Evolutionary conservation across 2,329 filamentous ascomycete genomes (phyloP), one percentile per base, ranked within the genome.

Genomic region (Aspergillus niger): DNA sequence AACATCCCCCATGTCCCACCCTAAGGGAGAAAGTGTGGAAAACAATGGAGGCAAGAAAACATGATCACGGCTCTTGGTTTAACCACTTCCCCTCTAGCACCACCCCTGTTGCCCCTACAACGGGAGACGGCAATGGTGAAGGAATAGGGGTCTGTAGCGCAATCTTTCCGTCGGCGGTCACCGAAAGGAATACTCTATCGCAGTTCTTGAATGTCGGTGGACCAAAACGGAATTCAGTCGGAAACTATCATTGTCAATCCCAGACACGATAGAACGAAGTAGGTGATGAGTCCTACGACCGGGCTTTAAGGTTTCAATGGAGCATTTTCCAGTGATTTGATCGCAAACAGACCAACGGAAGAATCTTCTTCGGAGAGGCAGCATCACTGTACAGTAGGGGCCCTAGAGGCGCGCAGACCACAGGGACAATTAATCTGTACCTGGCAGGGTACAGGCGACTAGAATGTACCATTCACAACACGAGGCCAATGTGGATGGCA

Each of bases 151-250:
- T 44, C 51, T 58, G 55, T 61, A 61, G 61, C 41, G 55, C 55
- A 32, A 50, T 51, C 32, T 38, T 61, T 50, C 56, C 54, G 52
- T 41, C 53, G 20, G 43, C 26, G 36, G 47, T 55, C 55, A 57
- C 44, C 38, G 50, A 55, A 13, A 36, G 56, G 48, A 30, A 11
- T 48, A 62, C 58, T 65, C 54, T 54, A 67, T 61, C 59, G 56
- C 48, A 36, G 55, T 51, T 24, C 44, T 48, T 52, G 61, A 59
- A 58, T 59, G 60, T 67, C 61, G 63, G 65, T 63, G 63, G 63
- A 58, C 62, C 62, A 57, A 56, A 62, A 52, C 38, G 52, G 62
- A 47, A 22, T 47, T 41, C 32, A 51, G 17, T 28, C 44, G 32
- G 43, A 43, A 5, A 55, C 48, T 53, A 60, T 55, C 39, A 53